phyloP scores from a whole-genome alignment of 2,329 filamentous ascomycete genomes.

The Aspergillus sp. region DNA sequence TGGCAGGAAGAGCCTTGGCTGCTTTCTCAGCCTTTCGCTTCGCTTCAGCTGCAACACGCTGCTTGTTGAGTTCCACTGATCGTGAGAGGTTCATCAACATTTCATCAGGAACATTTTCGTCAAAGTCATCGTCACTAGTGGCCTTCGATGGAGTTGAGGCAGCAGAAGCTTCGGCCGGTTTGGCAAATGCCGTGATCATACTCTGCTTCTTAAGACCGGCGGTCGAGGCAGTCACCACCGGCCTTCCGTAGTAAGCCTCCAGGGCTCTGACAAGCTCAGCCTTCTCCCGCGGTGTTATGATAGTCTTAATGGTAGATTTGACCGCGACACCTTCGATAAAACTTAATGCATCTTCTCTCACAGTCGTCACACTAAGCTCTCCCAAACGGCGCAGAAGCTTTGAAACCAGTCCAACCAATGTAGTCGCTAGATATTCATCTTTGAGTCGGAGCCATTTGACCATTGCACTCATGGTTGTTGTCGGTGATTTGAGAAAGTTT shows the following conservation, averaged over 20 bases:
- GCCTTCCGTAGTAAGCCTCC: constrained; percentile 48
- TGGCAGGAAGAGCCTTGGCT: constrained; percentile 17
- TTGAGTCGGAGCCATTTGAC: constrained; percentile 86
- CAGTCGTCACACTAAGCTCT: constrained; percentile 64
- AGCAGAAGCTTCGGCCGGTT: constrained; percentile 30
- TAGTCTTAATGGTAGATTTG: constrained; percentile 64
- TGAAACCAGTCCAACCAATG: constrained; percentile 74
- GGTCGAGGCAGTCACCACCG: constrained; percentile 38
- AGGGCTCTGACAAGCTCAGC: constrained; percentile 68
- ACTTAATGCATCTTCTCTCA: constrained; percentile 61
- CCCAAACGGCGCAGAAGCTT: constrained; percentile 81
- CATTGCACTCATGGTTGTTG: constrained; percentile 61
- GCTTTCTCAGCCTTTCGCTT: constrained; percentile 23
- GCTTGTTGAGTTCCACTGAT: constrained; percentile 40
- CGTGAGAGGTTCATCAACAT: constrained; percentile 36
- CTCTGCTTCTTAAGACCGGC: constrained; percentile 40
- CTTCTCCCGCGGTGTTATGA: constrained; percentile 75
- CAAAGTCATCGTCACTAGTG: constrained; percentile 36
- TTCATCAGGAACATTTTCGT: constrained; percentile 38
- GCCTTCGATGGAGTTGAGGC: constrained; percentile 25
- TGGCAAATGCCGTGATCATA: constrained; percentile 36
- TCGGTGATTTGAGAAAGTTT: constrained; percentile 61
- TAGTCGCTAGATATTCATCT: constrained; percentile 77
- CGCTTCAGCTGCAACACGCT: constrained; percentile 25
- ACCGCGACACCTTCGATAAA: constrained; percentile 53